These are phyloP conservation scores for Solanum hybrid DNA, from an alignment of 305 asterid genomes.

Conservation along the genomic window DNA sequence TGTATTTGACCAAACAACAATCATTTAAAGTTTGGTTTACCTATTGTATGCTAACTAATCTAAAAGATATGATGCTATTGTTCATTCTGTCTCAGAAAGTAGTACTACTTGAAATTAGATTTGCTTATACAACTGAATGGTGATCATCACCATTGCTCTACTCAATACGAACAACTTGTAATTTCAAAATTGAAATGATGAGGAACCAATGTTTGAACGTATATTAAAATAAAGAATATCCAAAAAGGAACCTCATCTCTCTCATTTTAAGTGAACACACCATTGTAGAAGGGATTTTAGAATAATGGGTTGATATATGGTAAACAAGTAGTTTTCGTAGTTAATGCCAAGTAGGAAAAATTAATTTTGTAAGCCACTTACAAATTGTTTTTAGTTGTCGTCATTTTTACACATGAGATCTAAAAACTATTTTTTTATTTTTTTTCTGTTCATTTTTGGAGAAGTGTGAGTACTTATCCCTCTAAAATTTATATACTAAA, in stretches of 20 bases:
- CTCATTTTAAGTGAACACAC: neutral
- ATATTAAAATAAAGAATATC: neutral
- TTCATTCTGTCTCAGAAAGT: neutral
- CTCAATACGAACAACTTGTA: neutral
- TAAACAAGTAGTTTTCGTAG: neutral
- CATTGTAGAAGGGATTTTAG: neutral
- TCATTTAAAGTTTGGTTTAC: neutral
- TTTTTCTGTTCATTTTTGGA: neutral
- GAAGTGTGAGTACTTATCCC: neutral
- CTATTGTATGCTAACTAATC: neutral
- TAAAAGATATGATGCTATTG: neutral
- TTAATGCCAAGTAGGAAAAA: neutral
- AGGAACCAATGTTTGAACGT: neutral
- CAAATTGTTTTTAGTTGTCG: neutral
- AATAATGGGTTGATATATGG: neutral
- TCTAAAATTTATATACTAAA: too few relatives aligned
- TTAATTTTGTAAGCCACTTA: neutral
- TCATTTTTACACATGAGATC: neutral
- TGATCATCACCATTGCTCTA: neutral
- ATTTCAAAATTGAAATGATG: neutral
- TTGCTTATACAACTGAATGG: neutral
- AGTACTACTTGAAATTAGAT: neutral
- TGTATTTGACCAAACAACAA: neutral
- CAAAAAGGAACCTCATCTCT: neutral
- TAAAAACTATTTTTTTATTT: too few relatives aligned